A percentile compares a stretch with the other conserved stretches of the same genome.
These are phyloP conservation scores for Rhododendron simsii DNA, from an alignment of 148 eudicot species.

Conservation along the genomic window DNA sequence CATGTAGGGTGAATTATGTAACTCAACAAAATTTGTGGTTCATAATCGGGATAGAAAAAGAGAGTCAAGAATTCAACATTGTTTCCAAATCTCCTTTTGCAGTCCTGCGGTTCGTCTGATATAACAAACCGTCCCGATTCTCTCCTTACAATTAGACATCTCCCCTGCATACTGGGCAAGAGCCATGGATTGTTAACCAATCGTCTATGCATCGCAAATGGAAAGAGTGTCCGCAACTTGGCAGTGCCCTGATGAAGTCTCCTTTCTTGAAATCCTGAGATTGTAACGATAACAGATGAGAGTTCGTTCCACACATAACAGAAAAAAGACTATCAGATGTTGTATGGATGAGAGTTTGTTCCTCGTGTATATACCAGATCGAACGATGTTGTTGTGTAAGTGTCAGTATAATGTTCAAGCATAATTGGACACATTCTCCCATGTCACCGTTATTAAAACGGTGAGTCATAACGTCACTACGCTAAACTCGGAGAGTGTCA, in stretches of 20 bases:
- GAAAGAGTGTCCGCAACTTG: conserved; percentile 37
- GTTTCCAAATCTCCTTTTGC: not conserved
- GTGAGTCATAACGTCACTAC: not conserved
- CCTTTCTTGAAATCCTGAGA: conserved; percentile 32
- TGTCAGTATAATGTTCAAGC: not conserved
- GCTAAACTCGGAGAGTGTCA: not conserved
- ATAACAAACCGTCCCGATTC: not conserved
- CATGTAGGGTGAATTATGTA: not conserved
- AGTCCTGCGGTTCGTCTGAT: not conserved
- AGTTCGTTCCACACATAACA: not conserved
- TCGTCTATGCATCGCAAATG: conserved; percentile 39
- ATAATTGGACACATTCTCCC: not conserved
- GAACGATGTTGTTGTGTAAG: not conserved
- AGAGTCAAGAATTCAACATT: not conserved
- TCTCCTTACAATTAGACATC: conserved; percentile 15
- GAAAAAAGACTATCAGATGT: not conserved
- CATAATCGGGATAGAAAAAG: not conserved
- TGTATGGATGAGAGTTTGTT: too few species aligned
- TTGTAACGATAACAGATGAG: not conserved
- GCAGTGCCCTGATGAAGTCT: conserved; percentile 27
- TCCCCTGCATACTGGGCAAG: conserved; percentile 46
- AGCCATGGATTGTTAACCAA: conserved; percentile 35
- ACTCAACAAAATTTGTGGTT: not conserved
- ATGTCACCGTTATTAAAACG: not conserved
- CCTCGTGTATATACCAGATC: not conserved